Evolutionary conservation across 2,329 filamentous ascomycete species (phyloP).

Genomic region (Fusarium cyanostomum): DNA sequence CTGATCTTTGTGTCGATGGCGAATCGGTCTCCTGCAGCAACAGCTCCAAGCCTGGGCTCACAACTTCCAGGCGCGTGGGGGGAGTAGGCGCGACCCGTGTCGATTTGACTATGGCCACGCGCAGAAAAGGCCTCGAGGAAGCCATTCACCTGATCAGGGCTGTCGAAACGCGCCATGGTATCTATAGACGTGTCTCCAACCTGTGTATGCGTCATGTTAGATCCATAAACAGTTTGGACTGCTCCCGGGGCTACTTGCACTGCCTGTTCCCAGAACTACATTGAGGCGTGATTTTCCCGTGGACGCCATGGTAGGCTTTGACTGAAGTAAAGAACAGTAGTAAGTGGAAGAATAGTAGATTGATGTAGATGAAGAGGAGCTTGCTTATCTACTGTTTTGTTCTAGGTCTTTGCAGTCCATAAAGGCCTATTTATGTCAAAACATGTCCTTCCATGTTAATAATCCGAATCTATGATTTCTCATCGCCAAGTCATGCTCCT

Average conservation of each 20-base stretch:
- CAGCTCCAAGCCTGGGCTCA: conserved; percentile 46
- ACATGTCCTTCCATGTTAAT: too few species aligned
- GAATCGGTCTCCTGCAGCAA: conserved; percentile 43
- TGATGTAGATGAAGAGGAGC: background rate
- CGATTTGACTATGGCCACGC: conserved; percentile 44
- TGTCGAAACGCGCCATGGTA: conserved; percentile 39
- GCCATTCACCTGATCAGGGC: conserved; percentile 39
- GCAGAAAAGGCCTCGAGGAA: conserved; percentile 31
- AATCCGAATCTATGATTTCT: too few species aligned
- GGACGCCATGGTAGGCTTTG: conserved; percentile 4
- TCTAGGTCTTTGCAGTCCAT: background rate
- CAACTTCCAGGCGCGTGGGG: conserved; percentile 38
- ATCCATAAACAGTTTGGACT: background rate
- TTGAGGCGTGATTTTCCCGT: conserved; percentile 17
- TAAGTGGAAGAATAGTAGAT: too few species aligned
- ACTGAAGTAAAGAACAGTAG: too few species aligned
- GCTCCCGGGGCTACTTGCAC: background rate
- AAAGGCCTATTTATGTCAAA: too few species aligned
- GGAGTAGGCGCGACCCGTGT: conserved; percentile 49
- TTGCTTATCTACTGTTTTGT: background rate
- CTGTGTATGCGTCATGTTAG: conserved; percentile 3
- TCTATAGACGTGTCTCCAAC: conserved; percentile 37
- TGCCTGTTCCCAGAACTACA: conserved; percentile 27
- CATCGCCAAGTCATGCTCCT: conserved; percentile 16
- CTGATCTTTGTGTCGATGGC: conserved; percentile 51